Conservation (phyloP, 805 yeast genomes). For the Debaryomyces tyrocola region DNA sequence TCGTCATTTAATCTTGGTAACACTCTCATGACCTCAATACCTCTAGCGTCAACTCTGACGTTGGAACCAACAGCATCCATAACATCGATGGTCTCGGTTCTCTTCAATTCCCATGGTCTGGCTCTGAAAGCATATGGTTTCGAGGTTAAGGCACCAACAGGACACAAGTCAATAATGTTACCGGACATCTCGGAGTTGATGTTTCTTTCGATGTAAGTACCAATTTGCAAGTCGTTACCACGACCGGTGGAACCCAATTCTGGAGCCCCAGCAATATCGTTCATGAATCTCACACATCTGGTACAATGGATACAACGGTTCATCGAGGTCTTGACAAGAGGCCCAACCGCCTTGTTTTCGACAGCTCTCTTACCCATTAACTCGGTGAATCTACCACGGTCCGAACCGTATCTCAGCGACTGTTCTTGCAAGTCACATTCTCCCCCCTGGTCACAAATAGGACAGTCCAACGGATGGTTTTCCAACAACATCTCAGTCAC, state of each 20-base stretch:
- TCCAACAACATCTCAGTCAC: slow-evolving; percentile 86
- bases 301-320: slow-evolving; percentile 92
- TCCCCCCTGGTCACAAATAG: slow-evolving; percentile 93
- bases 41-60: slow-evolving; percentile 82
- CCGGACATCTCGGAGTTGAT: slow-evolving; percentile 84
- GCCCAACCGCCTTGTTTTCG: slow-evolving; percentile 89
- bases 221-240: slow-evolving; percentile 90
- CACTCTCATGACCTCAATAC: slow-evolving; percentile 83
- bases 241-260: slow-evolving; percentile 88
- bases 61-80: slow-evolving; percentile 81
- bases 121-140: slow-evolving; percentile 93
- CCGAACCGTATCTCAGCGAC: slow-evolving; percentile 77
- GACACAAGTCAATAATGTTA: slow-evolving; percentile 83
- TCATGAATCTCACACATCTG: slow-evolving; percentile 84
- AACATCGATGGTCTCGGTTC: slow-evolving; percentile 84
- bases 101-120: slow-evolving; percentile 90
- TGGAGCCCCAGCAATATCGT: slow-evolving; percentile 91
- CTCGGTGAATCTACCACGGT: slow-evolving; percentile 82
- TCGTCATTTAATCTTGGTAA: slow-evolving; percentile 85
- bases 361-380: slow-evolving; percentile 85
- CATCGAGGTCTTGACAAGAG: slow-evolving; percentile 86
- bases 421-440: slow-evolving; percentile 93
- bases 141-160: slow-evolving; percentile 88
- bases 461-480: slow-evolving; percentile 91
- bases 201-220: slow-evolving; percentile 83